Conservation (phyloP, 257 asterid genomes). For the Solanum lycopersicoides region DNA sequence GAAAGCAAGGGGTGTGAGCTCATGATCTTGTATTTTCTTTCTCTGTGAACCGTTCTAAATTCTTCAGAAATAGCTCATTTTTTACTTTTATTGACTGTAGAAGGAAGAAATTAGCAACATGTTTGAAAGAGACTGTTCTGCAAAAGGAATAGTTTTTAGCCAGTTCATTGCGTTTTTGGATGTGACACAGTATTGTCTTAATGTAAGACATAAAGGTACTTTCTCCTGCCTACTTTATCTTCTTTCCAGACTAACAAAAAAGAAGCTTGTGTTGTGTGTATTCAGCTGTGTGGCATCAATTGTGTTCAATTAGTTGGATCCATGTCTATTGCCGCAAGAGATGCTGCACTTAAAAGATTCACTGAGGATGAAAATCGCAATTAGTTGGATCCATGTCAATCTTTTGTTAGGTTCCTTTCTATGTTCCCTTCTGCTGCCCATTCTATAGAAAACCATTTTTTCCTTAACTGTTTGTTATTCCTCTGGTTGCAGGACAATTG, state of each 20-base stretch:
- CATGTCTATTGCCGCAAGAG: background rate
- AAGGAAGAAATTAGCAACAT: background rate
- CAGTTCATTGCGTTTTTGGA: background rate
- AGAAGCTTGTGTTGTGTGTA: background rate
- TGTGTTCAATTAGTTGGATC: background rate
- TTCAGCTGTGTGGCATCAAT: background rate
- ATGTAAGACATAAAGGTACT: background rate
- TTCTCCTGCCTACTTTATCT: background rate
- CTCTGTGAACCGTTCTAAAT: background rate
- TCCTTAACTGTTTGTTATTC: background rate
- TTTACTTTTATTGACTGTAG: background rate
- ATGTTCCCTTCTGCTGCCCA: background rate
- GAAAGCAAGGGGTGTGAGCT: background rate
- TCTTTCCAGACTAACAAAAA: background rate
- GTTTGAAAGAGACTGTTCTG: background rate
- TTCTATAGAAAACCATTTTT: background rate
- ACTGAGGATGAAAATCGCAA: background rate
- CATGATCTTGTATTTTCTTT: background rate
- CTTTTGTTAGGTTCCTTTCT: background rate
- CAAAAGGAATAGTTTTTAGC: background rate
- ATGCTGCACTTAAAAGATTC: background rate
- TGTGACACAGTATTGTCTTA: background rate
- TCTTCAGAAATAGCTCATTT: background rate
- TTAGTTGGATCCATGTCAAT: background rate
- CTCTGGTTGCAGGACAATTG: slow-evolving; percentile 53